These are phyloP conservation scores for Fusarium palustre DNA, from an alignment of 2,329 filamentous ascomycete species.

Conservation along the genomic window DNA sequence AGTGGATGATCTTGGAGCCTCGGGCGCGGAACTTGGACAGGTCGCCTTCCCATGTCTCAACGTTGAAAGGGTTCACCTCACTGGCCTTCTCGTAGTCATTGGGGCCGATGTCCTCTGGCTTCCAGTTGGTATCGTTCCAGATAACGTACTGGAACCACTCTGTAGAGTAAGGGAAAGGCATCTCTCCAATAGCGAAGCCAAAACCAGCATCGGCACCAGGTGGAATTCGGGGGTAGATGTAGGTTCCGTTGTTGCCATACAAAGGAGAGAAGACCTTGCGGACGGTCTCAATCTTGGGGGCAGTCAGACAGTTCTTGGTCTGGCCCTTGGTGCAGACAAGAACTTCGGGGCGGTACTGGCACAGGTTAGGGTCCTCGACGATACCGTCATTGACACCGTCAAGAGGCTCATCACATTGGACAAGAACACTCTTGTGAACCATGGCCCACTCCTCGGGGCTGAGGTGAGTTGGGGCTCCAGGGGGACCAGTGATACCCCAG, in stretches of 20 bases:
- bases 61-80: constrained; percentile 26
- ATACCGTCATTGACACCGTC: constrained; percentile 64
- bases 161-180: constrained; percentile 13
- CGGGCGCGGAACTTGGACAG: constrained; percentile 53
- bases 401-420: constrained; percentile 61
- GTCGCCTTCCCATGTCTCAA: constrained; percentile 53
- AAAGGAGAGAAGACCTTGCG: constrained; percentile 31
- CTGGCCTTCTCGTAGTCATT: constrained; percentile 56
- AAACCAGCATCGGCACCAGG: constrained; percentile 41
- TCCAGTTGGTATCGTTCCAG: constrained; percentile 53
- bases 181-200: constrained; percentile 44
- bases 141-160: constrained; percentile 57
- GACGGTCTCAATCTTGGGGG: constrained; percentile 18
- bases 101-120: constrained; percentile 42
- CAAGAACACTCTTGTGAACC: constrained; percentile 58
- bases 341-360: constrained; percentile 57
- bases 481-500: constrained; percentile 23
- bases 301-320: constrained; percentile 25
- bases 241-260: constrained; percentile 49
- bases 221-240: constrained; percentile 31
- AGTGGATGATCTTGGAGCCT: constrained; percentile 60
- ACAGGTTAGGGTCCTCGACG: constrained; percentile 60
- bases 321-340: constrained; percentile 51
- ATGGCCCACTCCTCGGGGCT: constrained; percentile 53
- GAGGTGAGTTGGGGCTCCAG: constrained; percentile 24